A percentile compares a stretch with the other conserved stretches of the same genome.
These are phyloP conservation scores for Davidsoniella neocaledoniae DNA, from an alignment of 2,329 filamentous ascomycete genomes.

Conservation along the genomic window DNA sequence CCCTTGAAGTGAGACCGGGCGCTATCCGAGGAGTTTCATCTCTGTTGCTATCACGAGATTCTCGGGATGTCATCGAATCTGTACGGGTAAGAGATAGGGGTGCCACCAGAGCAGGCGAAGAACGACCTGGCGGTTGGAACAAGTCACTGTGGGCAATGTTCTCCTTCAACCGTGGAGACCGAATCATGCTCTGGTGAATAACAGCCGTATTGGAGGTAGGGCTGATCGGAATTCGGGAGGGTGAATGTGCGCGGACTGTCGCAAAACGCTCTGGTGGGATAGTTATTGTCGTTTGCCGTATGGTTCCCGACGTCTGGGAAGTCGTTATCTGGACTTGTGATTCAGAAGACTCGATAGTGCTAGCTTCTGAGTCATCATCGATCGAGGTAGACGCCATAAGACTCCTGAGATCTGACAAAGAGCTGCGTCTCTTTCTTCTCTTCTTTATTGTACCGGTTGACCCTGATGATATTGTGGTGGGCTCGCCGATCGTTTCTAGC, in stretches of 20 bases:
- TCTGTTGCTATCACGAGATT: neutral
- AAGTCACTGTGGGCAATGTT: constrained; percentile 21
- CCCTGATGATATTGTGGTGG: constrained; percentile 20
- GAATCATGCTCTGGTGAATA: constrained; percentile 16
- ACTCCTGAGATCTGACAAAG: constrained; percentile 66
- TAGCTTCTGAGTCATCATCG: constrained; percentile 17
- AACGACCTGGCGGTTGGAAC: constrained; percentile 12
- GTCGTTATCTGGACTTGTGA: constrained; percentile 8
- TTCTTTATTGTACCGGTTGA: constrained; percentile 27
- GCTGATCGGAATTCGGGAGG: constrained; percentile 36
- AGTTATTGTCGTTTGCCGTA: constrained; percentile 12
- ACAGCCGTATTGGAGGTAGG: constrained; percentile 21
- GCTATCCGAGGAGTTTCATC: constrained; percentile 1
- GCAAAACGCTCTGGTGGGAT: constrained; percentile 12
- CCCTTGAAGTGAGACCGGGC: constrained; percentile 28
- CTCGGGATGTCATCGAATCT: constrained; percentile 12
- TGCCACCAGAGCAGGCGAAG: neutral
- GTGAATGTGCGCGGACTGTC: constrained; percentile 20
- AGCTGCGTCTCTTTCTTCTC: constrained; percentile 70
- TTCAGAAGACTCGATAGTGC: constrained; percentile 5
- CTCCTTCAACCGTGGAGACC: constrained; percentile 33
- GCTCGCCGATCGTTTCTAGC: constrained; percentile 44
- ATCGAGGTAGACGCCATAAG: constrained; percentile 47
- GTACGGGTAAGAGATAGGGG: constrained; percentile 11
- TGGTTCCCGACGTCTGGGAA: constrained; percentile 9